Evolutionary conservation across 2,329 filamentous ascomycete genomes (phyloP), one percentile per base, ranked within the genome.

Genomic region (Fusarium acutatum): DNA sequence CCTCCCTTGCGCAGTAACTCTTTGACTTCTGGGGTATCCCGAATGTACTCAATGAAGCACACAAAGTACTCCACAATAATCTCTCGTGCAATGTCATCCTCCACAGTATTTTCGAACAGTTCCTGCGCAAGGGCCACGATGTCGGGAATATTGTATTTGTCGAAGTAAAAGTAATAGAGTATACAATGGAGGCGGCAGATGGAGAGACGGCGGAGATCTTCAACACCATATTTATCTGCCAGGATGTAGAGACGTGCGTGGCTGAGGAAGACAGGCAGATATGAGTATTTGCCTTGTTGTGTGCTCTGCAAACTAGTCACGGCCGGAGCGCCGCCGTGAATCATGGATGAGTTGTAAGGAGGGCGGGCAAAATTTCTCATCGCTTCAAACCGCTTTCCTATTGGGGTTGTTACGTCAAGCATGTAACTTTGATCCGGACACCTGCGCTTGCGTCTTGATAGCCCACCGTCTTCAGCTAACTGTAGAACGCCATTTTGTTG

Each of bases 171-270:
- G 44, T 40, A 17, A 20, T 41, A n/a, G 7, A 79, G 71, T 22
- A 67, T n/a, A 13, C 30, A 11, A 56, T 77, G 73, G 12, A 79
- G 75, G 15, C 77, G 74, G 47, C 40, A 46, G 13, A 77, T 63
- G 15, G 70, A 57, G 13, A 78, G 47, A 3, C 22, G 46, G 43
- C 71, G 63, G 40, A 79, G 72, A 10, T 53, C 28, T 22, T 72
- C 46, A 32, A 79, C 49, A 24, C 43, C 69, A 60, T 77, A 79
- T 38, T 75, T 79, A 41, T 77, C 74, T n/a, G 76, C 77, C 38
- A 79, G 64, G 41, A 77, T 54, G 66, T 78, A 79, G 11, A 79
- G 70, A 8, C 68, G 68, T 10, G 68, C 68, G 56, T 79, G 76
- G 46, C 69, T 64, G 52, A 72, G 70, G 59, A 79, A 76, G 58